These are phyloP conservation scores for Penicillium sp. DNA, from an alignment of 2,329 filamentous ascomycete species.

Conservation along the genomic window DNA sequence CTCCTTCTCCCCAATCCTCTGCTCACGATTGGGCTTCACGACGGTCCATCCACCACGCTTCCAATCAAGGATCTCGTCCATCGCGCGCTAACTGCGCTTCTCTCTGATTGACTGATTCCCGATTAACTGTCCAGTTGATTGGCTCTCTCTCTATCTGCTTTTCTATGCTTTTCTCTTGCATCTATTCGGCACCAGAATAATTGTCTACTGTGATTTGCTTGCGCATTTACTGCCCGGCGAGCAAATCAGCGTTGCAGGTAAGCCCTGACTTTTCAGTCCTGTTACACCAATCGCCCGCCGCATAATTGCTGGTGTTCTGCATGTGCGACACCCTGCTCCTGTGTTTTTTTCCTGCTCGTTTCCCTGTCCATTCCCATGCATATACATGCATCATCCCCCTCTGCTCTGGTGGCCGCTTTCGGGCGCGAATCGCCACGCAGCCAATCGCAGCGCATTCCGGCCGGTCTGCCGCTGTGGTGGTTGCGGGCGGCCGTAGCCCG, in stretches of 20 bases:
- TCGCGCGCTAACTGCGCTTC: constrained; percentile 5
- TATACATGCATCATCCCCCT: not conserved
- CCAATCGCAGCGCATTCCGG: constrained; percentile 5
- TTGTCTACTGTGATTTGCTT: constrained; percentile 9
- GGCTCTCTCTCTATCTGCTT: not conserved
- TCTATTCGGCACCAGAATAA: not conserved
- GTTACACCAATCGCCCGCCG: not conserved
- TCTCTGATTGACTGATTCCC: not conserved
- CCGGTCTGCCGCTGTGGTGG: not conserved
- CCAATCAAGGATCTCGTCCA: constrained; percentile 18
- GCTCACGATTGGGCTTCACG: constrained; percentile 17
- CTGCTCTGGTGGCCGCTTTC: not conserved
- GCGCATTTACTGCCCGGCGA: constrained; percentile 9
- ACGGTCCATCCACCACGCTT: constrained; percentile 19
- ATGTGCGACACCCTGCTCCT: not conserved
- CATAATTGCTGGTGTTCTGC: not conserved
- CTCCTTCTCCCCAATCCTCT: constrained; percentile 6
- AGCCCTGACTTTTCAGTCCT: constrained; percentile 13
- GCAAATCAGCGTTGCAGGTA: constrained; percentile 25
- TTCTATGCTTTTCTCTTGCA: not conserved
- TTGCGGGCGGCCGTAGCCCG: not conserved
- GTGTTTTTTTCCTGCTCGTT: not conserved
- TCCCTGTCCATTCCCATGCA: not conserved
- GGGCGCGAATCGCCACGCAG: constrained; percentile 2
- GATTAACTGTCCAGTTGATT: not conserved